Evolutionary conservation across 2,329 filamentous ascomycete species (phyloP), one percentile per base, ranked within the genome.

Genomic region (Dryadomyces sulphureus): DNA sequence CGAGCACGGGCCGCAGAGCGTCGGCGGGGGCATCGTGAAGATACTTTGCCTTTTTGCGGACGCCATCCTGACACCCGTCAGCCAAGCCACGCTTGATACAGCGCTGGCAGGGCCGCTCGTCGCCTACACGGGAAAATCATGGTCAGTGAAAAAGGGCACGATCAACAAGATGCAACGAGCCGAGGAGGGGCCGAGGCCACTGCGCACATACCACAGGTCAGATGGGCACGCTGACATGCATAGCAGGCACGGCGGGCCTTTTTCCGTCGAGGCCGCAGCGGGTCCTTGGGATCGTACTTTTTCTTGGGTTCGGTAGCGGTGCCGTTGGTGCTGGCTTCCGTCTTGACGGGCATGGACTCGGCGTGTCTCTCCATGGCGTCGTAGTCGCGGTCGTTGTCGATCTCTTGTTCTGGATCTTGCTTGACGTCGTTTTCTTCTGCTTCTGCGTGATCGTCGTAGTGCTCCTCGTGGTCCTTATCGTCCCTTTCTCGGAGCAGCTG

Each of bases 21-120:
- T 93, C 88, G 45, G 87, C 79, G 32, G 90, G 89, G 22, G 90
- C 88, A 71, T 96, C 92, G 59, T 96, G 89, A 47, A 98, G 83
- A 62, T 98, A 98, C 63, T 98, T 98, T 45, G 92, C 92, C 72
- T 96, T 98, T 65, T 98, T 98, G 52, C 92, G 83, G 44, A 96
- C 88, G 45, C 92, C 92, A 60, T 98, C 92, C 62, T 94, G 88
- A 59, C 92, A 98, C 50, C 79, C 79, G 60, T 94, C 88, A 57
- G 88, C 84, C 20, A 96, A 75, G 40, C 87, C 86, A 56, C 92
- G 82, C 64, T 95, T 95, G 55, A 96, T 87, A 62, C 92, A 98
- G 57, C 92, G 75, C 58, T 88, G 79, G 61, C 92, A 98, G 45
- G 92, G 92, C 55, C 92, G 77, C 63, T 98, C 90, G 61, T 98